Percentiles rank a stretch among this genome's conserved stretches.
phyloP scores from a whole-genome alignment of 345 rosid genomes.

The Stellera chamaejasme region DNA sequence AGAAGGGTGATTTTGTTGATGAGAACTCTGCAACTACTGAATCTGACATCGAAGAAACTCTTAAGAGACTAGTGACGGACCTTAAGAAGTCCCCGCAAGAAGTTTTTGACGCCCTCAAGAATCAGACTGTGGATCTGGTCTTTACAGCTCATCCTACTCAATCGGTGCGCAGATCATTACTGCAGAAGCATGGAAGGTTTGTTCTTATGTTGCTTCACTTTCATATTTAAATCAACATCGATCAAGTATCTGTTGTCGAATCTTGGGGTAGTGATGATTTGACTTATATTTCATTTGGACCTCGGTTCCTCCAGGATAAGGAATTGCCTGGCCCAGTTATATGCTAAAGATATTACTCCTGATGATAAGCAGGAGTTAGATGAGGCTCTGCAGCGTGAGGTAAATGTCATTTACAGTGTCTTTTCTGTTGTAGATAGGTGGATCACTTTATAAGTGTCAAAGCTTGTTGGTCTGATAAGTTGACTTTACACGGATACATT shows the following conservation, averaged over 20 bases:
- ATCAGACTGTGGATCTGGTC: conserved; percentile 96
- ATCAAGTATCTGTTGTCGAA: background rate
- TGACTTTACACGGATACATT: too few species aligned
- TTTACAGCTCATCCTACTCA: conserved; percentile 99
- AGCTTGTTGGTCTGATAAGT: too few species aligned
- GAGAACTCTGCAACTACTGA: conserved; percentile 88
- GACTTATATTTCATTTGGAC: conserved; percentile 4
- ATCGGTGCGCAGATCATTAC: conserved; percentile 90
- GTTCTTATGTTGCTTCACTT: conserved; percentile 3
- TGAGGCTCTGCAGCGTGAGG: conserved; percentile 95
- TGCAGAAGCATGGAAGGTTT: conserved; percentile 95
- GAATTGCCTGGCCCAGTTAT: conserved; percentile 74
- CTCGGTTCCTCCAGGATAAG: conserved; percentile 49
- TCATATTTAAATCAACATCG: background rate
- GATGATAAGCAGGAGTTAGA: conserved; percentile 99
- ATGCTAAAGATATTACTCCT: conserved; percentile 94
- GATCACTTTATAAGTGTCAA: too few species aligned
- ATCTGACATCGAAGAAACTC: conserved; percentile 90
- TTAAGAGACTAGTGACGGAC: conserved; percentile 76
- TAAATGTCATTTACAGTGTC: conserved; percentile 11
- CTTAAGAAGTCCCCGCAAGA: conserved; percentile 85
- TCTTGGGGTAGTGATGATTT: conserved; percentile 9
- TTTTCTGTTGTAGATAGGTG: background rate
- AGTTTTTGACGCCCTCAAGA: conserved; percentile 87
- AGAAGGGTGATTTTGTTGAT: conserved; percentile 81